Conservation (phyloP, 257 asterid genomes). For the Fraxinus excelsior region DNA sequence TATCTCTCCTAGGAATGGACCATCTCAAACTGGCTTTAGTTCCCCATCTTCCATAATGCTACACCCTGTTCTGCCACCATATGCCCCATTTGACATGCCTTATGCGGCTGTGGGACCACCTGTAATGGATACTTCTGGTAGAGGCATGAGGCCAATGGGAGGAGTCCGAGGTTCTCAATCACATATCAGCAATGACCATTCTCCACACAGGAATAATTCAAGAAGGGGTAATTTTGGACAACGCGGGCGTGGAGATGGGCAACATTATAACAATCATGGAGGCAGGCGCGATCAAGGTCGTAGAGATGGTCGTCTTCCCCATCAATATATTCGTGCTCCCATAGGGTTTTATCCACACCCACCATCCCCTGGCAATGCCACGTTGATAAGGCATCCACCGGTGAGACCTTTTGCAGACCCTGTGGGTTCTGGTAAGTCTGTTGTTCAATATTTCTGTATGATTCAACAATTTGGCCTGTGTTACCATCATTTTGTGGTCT, state of each 20-base stretch:
- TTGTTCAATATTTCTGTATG: not conserved
- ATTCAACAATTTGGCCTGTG: not conserved
- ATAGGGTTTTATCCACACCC: constrained; percentile 58
- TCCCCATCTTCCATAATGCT: constrained; percentile 54
- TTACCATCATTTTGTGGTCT: not conserved
- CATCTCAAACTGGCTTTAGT: constrained; percentile 51
- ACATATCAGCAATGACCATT: constrained; percentile 50
- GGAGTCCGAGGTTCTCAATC: constrained; percentile 48
- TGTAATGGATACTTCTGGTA: constrained; percentile 47
- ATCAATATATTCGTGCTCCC: constrained; percentile 54
- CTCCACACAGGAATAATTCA: constrained; percentile 55
- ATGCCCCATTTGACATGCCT: constrained; percentile 47
- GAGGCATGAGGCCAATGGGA: constrained; percentile 59
- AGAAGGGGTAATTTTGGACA: constrained; percentile 65
- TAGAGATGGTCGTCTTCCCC: constrained; percentile 59
- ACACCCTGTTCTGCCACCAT: constrained; percentile 56
- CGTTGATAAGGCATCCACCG: constrained; percentile 54
- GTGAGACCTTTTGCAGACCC: constrained; percentile 55
- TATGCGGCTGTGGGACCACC: constrained; percentile 49
- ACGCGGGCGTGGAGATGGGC: constrained; percentile 79
- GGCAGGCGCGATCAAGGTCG: constrained; percentile 76
- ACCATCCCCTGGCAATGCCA: constrained; percentile 52
- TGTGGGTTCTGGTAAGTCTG: constrained; percentile 64
- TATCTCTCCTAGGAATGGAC: constrained; percentile 39
- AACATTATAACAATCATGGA: constrained; percentile 63